Evolutionary conservation across 495 filamentous ascomycete species (phyloP), one percentile per base, ranked within the genome.

Genomic region (Neurospora sp.): DNA sequence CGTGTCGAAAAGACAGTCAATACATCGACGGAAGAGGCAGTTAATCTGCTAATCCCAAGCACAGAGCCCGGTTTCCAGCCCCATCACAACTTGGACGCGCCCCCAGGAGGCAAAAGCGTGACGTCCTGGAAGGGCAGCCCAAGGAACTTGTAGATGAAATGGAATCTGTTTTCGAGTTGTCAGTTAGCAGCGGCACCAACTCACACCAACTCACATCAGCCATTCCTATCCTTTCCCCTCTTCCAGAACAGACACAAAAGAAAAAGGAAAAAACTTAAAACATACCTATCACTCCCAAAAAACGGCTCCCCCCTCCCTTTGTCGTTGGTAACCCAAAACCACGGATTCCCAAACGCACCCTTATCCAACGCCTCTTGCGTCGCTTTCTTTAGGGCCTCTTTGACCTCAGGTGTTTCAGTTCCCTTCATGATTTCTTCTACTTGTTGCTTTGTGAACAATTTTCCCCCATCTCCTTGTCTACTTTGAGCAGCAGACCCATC

Each of bases 291-390:
- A 81, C 91, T 93, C 3, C 92, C 92, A 80, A 94, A 94, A 79
- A 93, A 93, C 4, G 90, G 89, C 82, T 92, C 89, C 71, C 83
- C 84, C 70, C 83, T 78, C 5, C 90, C 90, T 31, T 69, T 48
- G 11, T 84, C 80, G 76, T 92, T 88, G n/a, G 79, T 82, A n/a
- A 90, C 92, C 86, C 88, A 91, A 73, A 92, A 84, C 91, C 92
- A 94, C 1, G 92, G 92, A 71, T 89, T 88, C 0, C 92, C 92
- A 80, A 91, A 94, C 1, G 91, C 91, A 0, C 92, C 92, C 20
- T 77, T 80, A 48, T 89, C 85, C 12, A 93, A 75, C 7, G 85
- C 89, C 74, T 86, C 84, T 73, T 87, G 80, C 39, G 92, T 94
- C 39, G 87, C 86, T 4, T 79, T 83, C 70, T 83, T 85, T 70